Base-by-base conservation (phyloP, 1,284 basidiomycete species). In the Heterobasidion annosum region DNA sequence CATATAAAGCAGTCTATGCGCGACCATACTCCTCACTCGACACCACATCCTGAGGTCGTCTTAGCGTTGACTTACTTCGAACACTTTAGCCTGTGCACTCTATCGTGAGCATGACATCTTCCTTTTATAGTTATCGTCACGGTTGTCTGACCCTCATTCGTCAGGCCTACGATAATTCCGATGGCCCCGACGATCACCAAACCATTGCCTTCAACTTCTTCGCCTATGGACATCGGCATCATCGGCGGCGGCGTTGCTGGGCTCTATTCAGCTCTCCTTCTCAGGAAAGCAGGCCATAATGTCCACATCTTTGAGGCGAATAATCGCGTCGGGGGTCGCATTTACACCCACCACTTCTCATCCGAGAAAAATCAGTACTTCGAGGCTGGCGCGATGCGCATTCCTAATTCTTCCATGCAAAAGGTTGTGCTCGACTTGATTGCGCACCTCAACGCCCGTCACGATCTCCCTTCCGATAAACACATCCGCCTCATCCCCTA, bases 341-440 rank as follows among this genome's bases (percentile, higher is more conserved):
- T 62, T 19, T 54, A 55, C 33, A 62, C 61, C 0, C 56, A 63
- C 44, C 56, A 53, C 53, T 62, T 62, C 54, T 57, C 53, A 7
- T 34, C 55, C 10, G 60, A 62, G 37, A 44, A 54, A 10, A 53
- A 62, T 32, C 61, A 62, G 51, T 62, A 63, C 35, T 62, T 56
- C 44, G 61, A 62, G 52, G 62, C 62, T 1, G 61, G 61, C 44
- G 61, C 61, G 13, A 62, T 62, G 61, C 62, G 61, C 45, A 62
- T 62, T 49, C 61, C 61, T 8, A 49, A 59, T 45, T 63, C 61
- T 8, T 16, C 48, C 40, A 55, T 59, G 43, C 61, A 62, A 16
- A 13, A 43, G 13, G 52, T 58, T 47, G 51, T 58, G 34, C 59
- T 63, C 45, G 55, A 63, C n/a, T 56, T 62, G 16, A 51, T 61